phyloP scores from a whole-genome alignment of 2,329 filamentous ascomycete species.

The Cladophialophora yegresii region DNA sequence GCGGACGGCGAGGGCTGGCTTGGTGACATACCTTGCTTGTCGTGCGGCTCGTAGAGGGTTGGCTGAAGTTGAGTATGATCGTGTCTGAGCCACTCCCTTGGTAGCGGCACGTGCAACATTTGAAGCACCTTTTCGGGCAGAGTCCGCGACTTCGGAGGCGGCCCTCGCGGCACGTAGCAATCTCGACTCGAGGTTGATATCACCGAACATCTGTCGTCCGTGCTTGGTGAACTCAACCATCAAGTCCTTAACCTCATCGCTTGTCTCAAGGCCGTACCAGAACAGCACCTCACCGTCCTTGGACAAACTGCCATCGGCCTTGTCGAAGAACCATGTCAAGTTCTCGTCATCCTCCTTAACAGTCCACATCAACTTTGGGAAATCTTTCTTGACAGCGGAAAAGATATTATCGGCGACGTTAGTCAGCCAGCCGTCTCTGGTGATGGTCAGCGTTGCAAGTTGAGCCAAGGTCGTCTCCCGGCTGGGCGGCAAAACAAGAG shows the following conservation, averaged over 20 bases:
- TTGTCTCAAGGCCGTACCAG: conserved; percentile 87
- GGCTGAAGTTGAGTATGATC: conserved; percentile 65
- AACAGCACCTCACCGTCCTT: conserved; percentile 87
- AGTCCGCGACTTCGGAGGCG: conserved; percentile 58
- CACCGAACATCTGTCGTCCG: conserved; percentile 82
- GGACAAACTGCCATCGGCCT: conserved; percentile 88
- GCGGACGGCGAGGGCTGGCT: conserved; percentile 41
- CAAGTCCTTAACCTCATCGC: conserved; percentile 76
- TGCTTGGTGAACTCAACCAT: conserved; percentile 83
- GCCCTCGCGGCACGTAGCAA: conserved; percentile 75
- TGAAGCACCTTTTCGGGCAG: conserved; percentile 43
- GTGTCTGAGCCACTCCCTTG: conserved; percentile 55
- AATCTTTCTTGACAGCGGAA: conserved; percentile 88
- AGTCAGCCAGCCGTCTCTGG: conserved; percentile 89
- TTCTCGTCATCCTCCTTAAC: conserved; percentile 96
- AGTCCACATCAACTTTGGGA: conserved; percentile 91
- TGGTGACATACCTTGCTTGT: conserved; percentile 31
- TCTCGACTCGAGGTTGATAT: conserved; percentile 84
- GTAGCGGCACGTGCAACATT: conserved; percentile 34
- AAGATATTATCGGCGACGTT: conserved; percentile 97
- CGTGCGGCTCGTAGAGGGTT: conserved; percentile 43
- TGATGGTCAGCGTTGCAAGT: conserved; percentile 86
- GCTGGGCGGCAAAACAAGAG: conserved; percentile 75
- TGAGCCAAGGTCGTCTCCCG: conserved; percentile 71
- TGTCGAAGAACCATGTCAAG: conserved; percentile 96